Percentiles rank a stretch among this genome's conserved stretches.
phyloP scores from a whole-genome alignment of 495 filamentous ascomycete species.

The Mytilinidion resinicola region DNA sequence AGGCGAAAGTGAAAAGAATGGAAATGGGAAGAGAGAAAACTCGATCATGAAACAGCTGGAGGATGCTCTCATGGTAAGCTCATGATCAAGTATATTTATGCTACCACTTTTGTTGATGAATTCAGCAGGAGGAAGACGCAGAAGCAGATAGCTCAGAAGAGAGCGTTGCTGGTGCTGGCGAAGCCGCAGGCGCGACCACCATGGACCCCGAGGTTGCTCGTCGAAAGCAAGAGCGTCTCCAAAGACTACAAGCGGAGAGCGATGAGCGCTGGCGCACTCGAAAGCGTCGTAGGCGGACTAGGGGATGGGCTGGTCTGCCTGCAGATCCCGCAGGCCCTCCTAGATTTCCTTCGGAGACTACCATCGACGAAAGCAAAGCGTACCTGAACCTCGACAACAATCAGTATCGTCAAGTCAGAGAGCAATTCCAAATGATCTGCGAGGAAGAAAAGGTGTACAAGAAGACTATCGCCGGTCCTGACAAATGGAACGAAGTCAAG shows the following conservation, averaged over 20 bases:
- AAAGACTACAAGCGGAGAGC: conserved; percentile 53
- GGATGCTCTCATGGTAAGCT: conserved; percentile 8
- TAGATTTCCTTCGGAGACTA: conserved; percentile 74
- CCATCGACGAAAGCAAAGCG: conserved; percentile 69
- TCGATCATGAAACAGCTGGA: conserved; percentile 13
- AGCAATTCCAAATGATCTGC: conserved; percentile 65
- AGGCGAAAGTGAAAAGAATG: conserved; percentile 1
- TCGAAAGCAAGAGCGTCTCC: conserved; percentile 29
- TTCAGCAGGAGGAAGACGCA: neutral
- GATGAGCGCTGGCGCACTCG: conserved; percentile 56
- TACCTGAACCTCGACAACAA: conserved; percentile 58
- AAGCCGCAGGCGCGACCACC: neutral
- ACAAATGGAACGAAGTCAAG: conserved; percentile 67
- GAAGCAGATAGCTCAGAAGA: neutral
- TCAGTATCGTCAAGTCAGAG: conserved; percentile 56
- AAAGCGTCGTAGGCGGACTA: conserved; percentile 67
- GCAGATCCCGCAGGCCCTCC: conserved; percentile 64
- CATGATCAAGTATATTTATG: neutral
- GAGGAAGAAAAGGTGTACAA: conserved; percentile 58
- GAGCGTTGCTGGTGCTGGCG: neutral
- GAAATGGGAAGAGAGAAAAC: neutral
- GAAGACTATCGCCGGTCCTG: conserved; percentile 66
- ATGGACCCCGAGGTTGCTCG: conserved; percentile 29
- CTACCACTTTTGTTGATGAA: neutral
- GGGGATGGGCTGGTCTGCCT: conserved; percentile 63